phyloP scores from a whole-genome alignment of 768 basidiomycete genomes.

The Mycena vulgaris region DNA sequence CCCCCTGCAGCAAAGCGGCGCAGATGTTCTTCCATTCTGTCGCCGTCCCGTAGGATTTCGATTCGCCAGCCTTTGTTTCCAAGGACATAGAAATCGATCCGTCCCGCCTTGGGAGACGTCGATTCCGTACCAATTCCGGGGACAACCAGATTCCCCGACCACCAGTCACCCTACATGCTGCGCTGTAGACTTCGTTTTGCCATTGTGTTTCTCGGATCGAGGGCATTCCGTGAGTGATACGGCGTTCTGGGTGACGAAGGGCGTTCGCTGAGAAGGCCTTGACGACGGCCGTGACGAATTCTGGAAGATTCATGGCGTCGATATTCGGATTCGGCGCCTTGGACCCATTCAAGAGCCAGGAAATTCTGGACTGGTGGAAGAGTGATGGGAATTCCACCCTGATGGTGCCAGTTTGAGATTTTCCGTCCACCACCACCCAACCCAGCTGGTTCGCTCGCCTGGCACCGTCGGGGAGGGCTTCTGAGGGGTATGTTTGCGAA shows the following conservation, averaged over 20 bases:
- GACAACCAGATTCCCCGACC: background rate
- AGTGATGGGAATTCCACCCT: background rate
- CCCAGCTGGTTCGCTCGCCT: background rate
- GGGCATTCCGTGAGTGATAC: background rate
- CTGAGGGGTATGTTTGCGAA: background rate
- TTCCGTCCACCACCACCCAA: background rate
- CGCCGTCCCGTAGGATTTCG: background rate
- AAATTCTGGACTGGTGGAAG: background rate
- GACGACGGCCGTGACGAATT: background rate
- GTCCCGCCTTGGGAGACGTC: background rate
- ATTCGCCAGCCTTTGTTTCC: conserved; percentile 11
- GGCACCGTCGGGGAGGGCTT: background rate
- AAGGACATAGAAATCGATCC: background rate
- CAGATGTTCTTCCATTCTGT: background rate
- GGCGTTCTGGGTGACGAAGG: background rate
- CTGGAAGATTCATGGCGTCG: background rate
- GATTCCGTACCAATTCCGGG: background rate
- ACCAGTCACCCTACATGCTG: background rate
- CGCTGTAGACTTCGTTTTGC: background rate
- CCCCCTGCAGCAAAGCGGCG: background rate
- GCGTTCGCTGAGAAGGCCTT: background rate
- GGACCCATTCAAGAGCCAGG: background rate
- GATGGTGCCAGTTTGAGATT: background rate
- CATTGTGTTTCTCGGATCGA: background rate
- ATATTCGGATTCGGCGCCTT: background rate